A percentile compares a stretch with the other conserved stretches of the same genome.
Evolutionary conservation across 495 filamentous ascomycete genomes (phyloP).

Genomic region (Pyrenula massariospora): DNA sequence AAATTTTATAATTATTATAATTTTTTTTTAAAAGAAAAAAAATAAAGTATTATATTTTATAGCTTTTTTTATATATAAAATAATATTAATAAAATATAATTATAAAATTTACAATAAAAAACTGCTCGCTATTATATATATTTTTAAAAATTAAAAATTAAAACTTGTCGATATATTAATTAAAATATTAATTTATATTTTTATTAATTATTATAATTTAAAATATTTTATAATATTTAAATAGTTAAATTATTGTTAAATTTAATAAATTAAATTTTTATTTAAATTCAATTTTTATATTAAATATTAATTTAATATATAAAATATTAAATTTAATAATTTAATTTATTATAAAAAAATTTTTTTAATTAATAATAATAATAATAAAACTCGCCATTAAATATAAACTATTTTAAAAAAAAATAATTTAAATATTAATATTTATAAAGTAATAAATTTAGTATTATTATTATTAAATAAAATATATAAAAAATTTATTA

Average conservation of each 20-base stretch:
- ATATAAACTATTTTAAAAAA: neutral
- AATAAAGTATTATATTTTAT: slow-evolving; percentile 3
- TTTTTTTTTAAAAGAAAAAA: slow-evolving; percentile 3
- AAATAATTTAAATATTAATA: neutral
- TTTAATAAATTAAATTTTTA: slow-evolving; percentile 12
- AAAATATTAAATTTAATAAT: slow-evolving; percentile 4
- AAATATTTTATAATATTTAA: slow-evolving; percentile 14
- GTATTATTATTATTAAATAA: slow-evolving; percentile 2
- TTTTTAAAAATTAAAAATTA: slow-evolving; percentile 11
- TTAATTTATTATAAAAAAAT: slow-evolving; percentile 1
- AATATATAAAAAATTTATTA: neutral
- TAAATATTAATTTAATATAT: slow-evolving; percentile 8
- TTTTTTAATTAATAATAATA: neutral
- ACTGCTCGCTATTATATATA: slow-evolving; percentile 11
- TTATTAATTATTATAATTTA: slow-evolving; percentile 12
- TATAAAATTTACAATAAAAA: slow-evolving; percentile 17
- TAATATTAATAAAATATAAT: slow-evolving; percentile 7
- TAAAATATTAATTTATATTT: slow-evolving; percentile 3
- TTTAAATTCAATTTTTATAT: slow-evolving; percentile 18
- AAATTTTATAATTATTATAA: slow-evolving; percentile 2
- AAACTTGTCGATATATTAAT: slow-evolving; percentile 5
- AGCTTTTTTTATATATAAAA: slow-evolving; percentile 7
- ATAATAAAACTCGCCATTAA: neutral
- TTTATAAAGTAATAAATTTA: neutral
- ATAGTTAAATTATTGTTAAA: slow-evolving; percentile 13